Percentiles rank a stretch among this genome's conserved stretches.
Evolutionary conservation across 768 basidiomycete species (phyloP).

Genomic region (Mycena vitilis): DNA sequence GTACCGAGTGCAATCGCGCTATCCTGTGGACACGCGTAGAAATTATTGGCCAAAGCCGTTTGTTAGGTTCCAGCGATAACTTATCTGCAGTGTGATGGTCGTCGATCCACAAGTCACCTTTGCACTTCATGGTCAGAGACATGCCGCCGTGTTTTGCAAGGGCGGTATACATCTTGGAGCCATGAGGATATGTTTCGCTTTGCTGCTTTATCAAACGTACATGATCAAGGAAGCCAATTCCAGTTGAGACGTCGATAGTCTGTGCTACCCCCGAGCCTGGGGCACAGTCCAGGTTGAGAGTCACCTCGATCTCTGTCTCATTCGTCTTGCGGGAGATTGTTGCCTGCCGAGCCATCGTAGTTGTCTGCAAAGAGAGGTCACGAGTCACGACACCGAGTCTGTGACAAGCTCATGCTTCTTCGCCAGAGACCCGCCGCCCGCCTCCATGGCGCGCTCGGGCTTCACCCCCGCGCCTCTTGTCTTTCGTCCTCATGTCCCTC

Average conservation of each 20-base stretch:
- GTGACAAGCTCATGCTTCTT: constrained; percentile 32
- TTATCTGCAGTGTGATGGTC: constrained; percentile 99
- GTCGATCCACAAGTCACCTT: constrained; percentile 97
- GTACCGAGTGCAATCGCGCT: constrained; percentile 87
- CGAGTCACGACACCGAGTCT: constrained; percentile 21
- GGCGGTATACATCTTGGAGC: constrained; percentile 92
- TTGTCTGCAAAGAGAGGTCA: constrained; percentile 37
- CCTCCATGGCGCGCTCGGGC: constrained; percentile 38
- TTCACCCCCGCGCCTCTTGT: constrained; percentile 39
- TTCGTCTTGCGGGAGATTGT: constrained; percentile 85
- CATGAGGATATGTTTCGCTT: background rate
- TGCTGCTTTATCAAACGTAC: constrained; percentile 56
- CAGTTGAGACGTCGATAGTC: constrained; percentile 87
- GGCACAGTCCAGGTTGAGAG: constrained; percentile 82
- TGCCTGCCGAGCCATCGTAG: constrained; percentile 66
- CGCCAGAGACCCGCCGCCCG: constrained; percentile 43
- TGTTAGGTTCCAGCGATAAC: constrained; percentile 44
- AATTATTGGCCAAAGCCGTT: constrained; percentile 32
- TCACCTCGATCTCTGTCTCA: constrained; percentile 91
- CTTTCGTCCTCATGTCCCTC: constrained; percentile 28
- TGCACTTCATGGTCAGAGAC: constrained; percentile 90
- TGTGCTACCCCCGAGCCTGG: constrained; percentile 74
- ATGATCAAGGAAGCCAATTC: constrained; percentile 99
- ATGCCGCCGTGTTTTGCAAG: constrained; percentile 97
- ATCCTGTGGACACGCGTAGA: constrained; percentile 69